A percentile compares a stretch with the other conserved stretches of the same genome.
Evolutionary conservation across 495 filamentous ascomycete species (phyloP).

Genomic region (Astrocystis sublimbata): DNA sequence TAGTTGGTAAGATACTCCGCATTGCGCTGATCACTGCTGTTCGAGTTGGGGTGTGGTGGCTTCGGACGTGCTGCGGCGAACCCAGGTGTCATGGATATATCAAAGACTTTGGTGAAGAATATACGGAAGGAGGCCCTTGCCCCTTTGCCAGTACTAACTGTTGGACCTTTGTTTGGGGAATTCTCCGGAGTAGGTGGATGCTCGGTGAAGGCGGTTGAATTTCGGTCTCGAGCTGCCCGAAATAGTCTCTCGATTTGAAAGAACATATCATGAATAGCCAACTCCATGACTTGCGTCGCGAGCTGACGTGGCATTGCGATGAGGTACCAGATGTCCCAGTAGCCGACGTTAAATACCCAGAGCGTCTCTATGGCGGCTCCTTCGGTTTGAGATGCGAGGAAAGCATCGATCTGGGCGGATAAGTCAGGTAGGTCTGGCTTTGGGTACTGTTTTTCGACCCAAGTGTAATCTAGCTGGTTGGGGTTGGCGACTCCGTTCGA

Average conservation of each 20-base stretch:
- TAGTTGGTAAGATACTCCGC: constrained; percentile 33
- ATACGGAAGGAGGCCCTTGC: constrained; percentile 38
- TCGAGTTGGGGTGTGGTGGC: constrained; percentile 30
- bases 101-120: constrained; percentile 46
- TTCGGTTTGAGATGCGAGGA: constrained; percentile 33
- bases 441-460: constrained; percentile 37
- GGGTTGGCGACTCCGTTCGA: constrained; percentile 19
- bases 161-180: background rate
- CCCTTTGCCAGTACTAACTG: background rate
- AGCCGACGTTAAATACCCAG: constrained; percentile 48
- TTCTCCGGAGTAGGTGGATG: constrained; percentile 1
- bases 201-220: constrained; percentile 31
- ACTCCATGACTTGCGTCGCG: constrained; percentile 31
- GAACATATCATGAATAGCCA: constrained; percentile 36
- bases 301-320: constrained; percentile 40
- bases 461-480: constrained; percentile 38
- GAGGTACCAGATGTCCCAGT: constrained; percentile 52
- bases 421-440: constrained; percentile 38
- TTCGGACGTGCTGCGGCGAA: constrained; percentile 33
- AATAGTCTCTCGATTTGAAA: constrained; percentile 46
- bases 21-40: constrained; percentile 39
- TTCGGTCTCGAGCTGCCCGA: constrained; percentile 30
- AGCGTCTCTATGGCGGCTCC: constrained; percentile 40
- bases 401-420: constrained; percentile 40
- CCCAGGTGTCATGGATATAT: constrained; percentile 46